Evolutionary conservation across 106 monocot genomes (phyloP), one percentile per base, ranked within the genome.

Genomic region (Gastrodia elata): DNA sequence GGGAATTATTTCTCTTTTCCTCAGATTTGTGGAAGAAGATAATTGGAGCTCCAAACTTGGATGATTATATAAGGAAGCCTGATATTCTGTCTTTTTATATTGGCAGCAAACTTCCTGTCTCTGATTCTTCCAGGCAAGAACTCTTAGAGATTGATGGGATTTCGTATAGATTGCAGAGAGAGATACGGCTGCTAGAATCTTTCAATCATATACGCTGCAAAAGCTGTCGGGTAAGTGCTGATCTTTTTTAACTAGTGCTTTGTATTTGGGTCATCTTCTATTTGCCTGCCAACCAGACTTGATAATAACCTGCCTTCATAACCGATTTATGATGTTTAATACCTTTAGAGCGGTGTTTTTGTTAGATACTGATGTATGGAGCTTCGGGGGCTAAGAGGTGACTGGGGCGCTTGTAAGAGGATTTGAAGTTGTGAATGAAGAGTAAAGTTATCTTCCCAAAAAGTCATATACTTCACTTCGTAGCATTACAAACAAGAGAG

Each of bases 101-200:
- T 73, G 98, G 82, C 36, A 93, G 98, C 78, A 93, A 87, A 79
- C 88, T 98, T 76, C 98, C 98, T 52, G 42, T 98, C 30, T 91
- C 98, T 56, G 91, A 87, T 72, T 77, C 87, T 64, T 85, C 82
- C 27, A 86, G 98, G 74, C 98, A 98, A 71, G 93, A 98, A 52
- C 80, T 98, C 20, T 79, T 98, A 68, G 98, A 98, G 75, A 91
- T 91, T 37, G 76, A 98, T 87, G 98, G 93, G 30, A 74, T 98
- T 38, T 93, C 98, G 32, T 98, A 93, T 73, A 79, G 98, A 82
- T 68, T 98, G 33, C 90, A 56, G 74, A 88, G 78, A 43, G 98
- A 98, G 79, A 93, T 98, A 46, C 87, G 91, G 82, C 78, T 93
- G 58, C 98, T 98, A 35, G 80, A 85, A 72, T 76, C 72, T 37